Evolutionary conservation across 2,329 filamentous ascomycete species (phyloP).

Genomic region (Celoporthe dispersa): DNA sequence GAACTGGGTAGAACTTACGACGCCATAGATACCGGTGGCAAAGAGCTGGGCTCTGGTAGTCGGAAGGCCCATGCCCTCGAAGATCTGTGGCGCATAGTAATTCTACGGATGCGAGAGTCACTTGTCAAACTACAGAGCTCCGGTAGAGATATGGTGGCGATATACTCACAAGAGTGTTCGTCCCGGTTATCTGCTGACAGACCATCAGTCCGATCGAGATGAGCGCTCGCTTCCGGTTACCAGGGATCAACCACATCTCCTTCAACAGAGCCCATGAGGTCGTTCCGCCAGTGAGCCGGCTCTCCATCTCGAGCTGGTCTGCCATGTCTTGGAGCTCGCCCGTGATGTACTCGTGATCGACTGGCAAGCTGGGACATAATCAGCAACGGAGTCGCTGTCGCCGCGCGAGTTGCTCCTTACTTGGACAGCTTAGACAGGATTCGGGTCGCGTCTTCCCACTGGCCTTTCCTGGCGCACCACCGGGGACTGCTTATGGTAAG

Average conservation of each 20-base stretch:
- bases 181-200: constrained; percentile 30
- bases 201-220: constrained; percentile 60
- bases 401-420: constrained; percentile 33
- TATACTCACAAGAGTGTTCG: constrained; percentile 12
- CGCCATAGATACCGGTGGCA: constrained; percentile 74
- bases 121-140: too few species aligned
- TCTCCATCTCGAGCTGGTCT: constrained; percentile 67
- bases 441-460: constrained; percentile 65
- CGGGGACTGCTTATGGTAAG: constrained; percentile 56
- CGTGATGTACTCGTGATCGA: constrained; percentile 58
- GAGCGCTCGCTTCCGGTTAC: constrained; percentile 67
- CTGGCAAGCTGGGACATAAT: constrained; percentile 51
- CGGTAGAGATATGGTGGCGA: neutral
- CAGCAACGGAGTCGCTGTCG: neutral
- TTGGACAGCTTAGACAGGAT: constrained; percentile 58
- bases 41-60: constrained; percentile 64
- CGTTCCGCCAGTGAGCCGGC: constrained; percentile 58
- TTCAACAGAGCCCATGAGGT: constrained; percentile 61
- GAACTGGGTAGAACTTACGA: constrained; percentile 47
- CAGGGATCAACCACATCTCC: constrained; percentile 65
- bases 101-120: constrained; percentile 43
- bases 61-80: constrained; percentile 64
- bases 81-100: constrained; percentile 74
- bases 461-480: constrained; percentile 69
- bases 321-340: constrained; percentile 70